Percentiles rank a stretch among this genome's conserved stretches.
These are phyloP conservation scores for Cryomyces minteri DNA, from an alignment of 495 filamentous ascomycete species.

Conservation along the genomic window DNA sequence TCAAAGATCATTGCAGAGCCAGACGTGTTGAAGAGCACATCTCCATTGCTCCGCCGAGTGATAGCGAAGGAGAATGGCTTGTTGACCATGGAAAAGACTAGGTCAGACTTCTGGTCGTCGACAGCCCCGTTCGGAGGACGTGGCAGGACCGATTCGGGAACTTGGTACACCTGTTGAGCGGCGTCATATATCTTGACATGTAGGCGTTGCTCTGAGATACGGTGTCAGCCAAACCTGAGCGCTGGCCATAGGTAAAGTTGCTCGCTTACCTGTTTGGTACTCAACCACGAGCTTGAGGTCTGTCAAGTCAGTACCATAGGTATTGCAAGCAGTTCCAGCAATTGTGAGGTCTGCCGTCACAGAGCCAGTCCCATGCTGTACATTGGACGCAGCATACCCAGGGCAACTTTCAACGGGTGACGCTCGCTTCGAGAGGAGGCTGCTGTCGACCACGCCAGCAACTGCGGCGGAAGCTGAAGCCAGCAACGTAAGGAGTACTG, in stretches of 20 bases:
- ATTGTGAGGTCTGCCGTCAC: conserved; percentile 8
- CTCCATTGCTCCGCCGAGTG: conserved; percentile 35
- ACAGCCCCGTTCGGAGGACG: conserved; percentile 28
- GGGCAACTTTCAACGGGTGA: conserved; percentile 3
- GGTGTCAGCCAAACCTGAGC: neutral
- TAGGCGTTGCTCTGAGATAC: conserved; percentile 29
- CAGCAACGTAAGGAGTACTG: neutral
- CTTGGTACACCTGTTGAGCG: conserved; percentile 58
- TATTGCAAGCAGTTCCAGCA: conserved; percentile 10
- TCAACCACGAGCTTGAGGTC: conserved; percentile 7
- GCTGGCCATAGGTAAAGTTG: neutral
- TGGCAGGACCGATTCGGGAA: conserved; percentile 55
- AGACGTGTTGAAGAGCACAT: conserved; percentile 64
- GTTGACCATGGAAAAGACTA: conserved; percentile 46
- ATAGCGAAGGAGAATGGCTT: conserved; percentile 66
- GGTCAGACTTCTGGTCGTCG: conserved; percentile 21
- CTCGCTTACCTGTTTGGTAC: conserved; percentile 3
- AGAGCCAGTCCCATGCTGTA: neutral
- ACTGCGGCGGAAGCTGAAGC: neutral
- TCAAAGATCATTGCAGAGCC: conserved; percentile 57
- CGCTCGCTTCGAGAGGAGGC: neutral
- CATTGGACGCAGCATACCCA: conserved; percentile 11
- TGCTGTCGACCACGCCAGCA: neutral
- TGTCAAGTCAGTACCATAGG: conserved; percentile 8
- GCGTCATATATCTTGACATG: conserved; percentile 72